Evolutionary conservation across 768 basidiomycete genomes (phyloP), one percentile per base, ranked within the genome.

Genomic region (Dacryopinax spathularia): DNA sequence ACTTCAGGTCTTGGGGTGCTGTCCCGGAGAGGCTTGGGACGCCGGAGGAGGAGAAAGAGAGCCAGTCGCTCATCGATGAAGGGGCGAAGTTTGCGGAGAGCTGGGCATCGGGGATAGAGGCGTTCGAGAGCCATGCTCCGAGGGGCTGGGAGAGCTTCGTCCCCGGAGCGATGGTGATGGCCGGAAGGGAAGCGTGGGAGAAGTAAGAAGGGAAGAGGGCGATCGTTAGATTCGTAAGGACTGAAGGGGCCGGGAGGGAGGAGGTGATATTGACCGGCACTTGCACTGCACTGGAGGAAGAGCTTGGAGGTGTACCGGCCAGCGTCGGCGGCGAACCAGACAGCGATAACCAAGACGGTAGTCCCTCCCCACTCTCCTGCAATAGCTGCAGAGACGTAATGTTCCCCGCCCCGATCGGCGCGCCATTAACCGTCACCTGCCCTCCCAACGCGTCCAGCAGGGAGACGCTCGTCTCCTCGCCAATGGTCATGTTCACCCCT

Each of bases 191-290:
- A 22, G 82, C 75, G 22, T 76, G 66, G 12, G 80, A 75, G 75
- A 96, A 95, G 72, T 82, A 88, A 2, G 90, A 87, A 2, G 86
- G 80, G 9, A 86, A 82, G 22, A 89, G 72, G 29, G 81, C 81
- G 66, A 97, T 69, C 1, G 82, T 77, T 34, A 94, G 76, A 66
- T 78, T 84, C 20, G 86, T 84, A 20, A 77, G 73, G 64, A 90
- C 68, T 0, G 82, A 80, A 72, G 91, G 86, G 69, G 88, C 85
- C 73, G 59, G 67, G 59, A 86, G 84, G 18, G 76, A 72, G 1
- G 88, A 81, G 22, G 74, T 80, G 37, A 96, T 70, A 29, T 75
- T 81, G 33, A 88, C 81, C 12, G 85, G 82, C n/a, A 91, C 76
- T 71, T 65, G 22, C 75, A 74, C 37, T 71, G 76, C 9, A 36